phyloP scores from a whole-genome alignment of 768 basidiomycete genomes.

The Cubamyces lactineus region DNA sequence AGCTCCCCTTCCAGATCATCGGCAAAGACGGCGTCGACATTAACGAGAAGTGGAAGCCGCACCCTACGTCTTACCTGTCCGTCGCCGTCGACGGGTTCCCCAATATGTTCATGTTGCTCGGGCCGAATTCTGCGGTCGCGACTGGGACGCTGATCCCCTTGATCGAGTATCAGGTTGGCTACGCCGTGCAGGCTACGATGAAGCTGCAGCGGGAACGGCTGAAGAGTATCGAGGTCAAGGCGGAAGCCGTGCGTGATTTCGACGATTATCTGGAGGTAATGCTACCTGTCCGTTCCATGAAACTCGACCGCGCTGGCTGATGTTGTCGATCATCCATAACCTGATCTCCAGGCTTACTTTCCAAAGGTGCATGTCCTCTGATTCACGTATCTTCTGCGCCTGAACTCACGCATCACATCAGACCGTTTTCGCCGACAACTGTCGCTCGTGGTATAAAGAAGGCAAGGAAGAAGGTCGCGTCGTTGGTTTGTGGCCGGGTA shows the following conservation, averaged over 20 bases:
- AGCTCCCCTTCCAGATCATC: conserved; percentile 53
- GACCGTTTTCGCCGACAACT: conserved; percentile 62
- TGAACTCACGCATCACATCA: conserved; percentile 25
- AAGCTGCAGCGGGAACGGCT: conserved; percentile 67
- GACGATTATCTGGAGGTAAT: conserved; percentile 59
- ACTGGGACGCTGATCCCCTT: conserved; percentile 56
- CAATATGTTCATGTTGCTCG: conserved; percentile 61
- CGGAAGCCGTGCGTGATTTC: conserved; percentile 62
- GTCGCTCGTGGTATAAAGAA: conserved; percentile 64
- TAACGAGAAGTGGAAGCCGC: conserved; percentile 53
- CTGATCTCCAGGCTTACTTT: conserved; percentile 46
- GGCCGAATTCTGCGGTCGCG: conserved; percentile 60
- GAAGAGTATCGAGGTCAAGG: conserved; percentile 63
- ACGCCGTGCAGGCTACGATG: conserved; percentile 53
- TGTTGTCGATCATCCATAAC: too few relatives aligned
- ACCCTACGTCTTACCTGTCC: conserved; percentile 61
- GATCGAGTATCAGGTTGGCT: conserved; percentile 60
- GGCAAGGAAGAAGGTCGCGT: conserved; percentile 59
- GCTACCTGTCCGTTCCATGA: background rate
- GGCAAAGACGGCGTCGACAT: conserved; percentile 57
- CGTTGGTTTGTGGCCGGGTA: conserved; percentile 61
- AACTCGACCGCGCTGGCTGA: too few relatives aligned
- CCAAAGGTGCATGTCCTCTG: conserved; percentile 39
- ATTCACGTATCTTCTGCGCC: background rate
- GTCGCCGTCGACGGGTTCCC: conserved; percentile 68